Evolutionary conservation across 345 rosid genomes (phyloP).

Genomic region (Aethionema arabicum): DNA sequence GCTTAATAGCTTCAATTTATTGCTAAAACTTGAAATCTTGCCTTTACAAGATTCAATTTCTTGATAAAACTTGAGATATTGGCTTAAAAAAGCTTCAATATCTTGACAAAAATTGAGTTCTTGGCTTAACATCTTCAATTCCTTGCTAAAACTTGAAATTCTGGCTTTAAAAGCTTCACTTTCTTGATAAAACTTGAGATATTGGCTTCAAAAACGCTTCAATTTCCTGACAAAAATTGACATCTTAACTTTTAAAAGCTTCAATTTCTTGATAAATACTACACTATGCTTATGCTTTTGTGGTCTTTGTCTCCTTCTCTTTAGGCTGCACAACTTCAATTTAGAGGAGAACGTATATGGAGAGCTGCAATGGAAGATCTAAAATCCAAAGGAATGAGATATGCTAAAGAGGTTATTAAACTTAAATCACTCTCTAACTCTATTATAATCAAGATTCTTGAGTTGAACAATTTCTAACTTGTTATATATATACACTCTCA

Average conservation of each 20-base stretch:
- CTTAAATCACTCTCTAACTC: conserved; percentile 1
- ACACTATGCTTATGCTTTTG: background rate
- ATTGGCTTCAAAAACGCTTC: too few relatives aligned
- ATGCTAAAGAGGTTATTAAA: conserved; percentile 58
- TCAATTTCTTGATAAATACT: conserved; percentile 1
- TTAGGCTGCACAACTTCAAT: conserved; percentile 60
- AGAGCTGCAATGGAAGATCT: conserved; percentile 79
- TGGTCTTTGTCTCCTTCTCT: conserved; percentile 2
- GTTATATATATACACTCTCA: conserved; percentile 36
- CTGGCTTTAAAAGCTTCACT: too few relatives aligned
- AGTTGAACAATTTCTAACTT: background rate
- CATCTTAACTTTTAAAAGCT: background rate
- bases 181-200: too few relatives aligned
- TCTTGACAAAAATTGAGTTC: too few relatives aligned
- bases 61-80: too few relatives aligned
- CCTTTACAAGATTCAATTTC: too few relatives aligned
- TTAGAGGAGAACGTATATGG: conserved; percentile 94
- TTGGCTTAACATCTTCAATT: too few relatives aligned
- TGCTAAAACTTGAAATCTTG: too few relatives aligned
- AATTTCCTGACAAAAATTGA: too few relatives aligned
- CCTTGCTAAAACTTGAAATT: too few relatives aligned
- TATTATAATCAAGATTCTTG: conserved; percentile 2
- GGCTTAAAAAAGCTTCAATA: too few relatives aligned
- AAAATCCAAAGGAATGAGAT: conserved; percentile 74
- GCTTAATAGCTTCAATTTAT: too few relatives aligned